phyloP scores from a whole-genome alignment of 1,139 yeast genomes.

The Protomyces inundatus region DNA sequence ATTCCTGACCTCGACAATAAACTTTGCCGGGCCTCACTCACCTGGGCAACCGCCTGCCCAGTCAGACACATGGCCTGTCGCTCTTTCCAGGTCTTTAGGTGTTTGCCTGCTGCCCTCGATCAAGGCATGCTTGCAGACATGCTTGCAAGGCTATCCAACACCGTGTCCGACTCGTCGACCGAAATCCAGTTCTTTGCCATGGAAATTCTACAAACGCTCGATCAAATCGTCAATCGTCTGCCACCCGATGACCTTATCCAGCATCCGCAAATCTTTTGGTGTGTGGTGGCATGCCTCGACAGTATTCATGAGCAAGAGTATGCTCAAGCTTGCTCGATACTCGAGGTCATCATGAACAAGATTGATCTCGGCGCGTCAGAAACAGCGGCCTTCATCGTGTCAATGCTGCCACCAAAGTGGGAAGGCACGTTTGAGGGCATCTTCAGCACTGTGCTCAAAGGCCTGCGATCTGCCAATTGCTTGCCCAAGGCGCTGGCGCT shows the following conservation, averaged over 20 bases:
- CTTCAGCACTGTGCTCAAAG: constrained; percentile 70
- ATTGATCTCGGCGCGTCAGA: constrained; percentile 82
- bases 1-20: constrained; percentile 59
- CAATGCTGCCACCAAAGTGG: constrained; percentile 94
- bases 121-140: constrained; percentile 87
- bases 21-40: constrained; percentile 79
- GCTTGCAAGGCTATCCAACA: constrained; percentile 87
- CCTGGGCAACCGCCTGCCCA: constrained; percentile 97
- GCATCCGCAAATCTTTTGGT: constrained; percentile 94
- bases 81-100: constrained; percentile 86
- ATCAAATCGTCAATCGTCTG: constrained; percentile 82
- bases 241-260: constrained; percentile 72
- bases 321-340: constrained; percentile 73
- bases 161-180: constrained; percentile 78
- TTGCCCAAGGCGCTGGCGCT: constrained; percentile 73
- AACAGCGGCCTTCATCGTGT: constrained; percentile 72
- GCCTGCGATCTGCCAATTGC: constrained; percentile 73
- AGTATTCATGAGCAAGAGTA: constrained; percentile 92
- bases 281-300: constrained; percentile 83
- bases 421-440: constrained; percentile 89
- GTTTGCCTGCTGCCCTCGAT: constrained; percentile 70
- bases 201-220: constrained; percentile 93
- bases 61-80: constrained; percentile 96
- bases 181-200: constrained; percentile 96
- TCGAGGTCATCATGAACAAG: constrained; percentile 77